These are phyloP conservation scores for Pichia insulana DNA, from an alignment of 805 yeast genomes.

Conservation along the genomic window DNA sequence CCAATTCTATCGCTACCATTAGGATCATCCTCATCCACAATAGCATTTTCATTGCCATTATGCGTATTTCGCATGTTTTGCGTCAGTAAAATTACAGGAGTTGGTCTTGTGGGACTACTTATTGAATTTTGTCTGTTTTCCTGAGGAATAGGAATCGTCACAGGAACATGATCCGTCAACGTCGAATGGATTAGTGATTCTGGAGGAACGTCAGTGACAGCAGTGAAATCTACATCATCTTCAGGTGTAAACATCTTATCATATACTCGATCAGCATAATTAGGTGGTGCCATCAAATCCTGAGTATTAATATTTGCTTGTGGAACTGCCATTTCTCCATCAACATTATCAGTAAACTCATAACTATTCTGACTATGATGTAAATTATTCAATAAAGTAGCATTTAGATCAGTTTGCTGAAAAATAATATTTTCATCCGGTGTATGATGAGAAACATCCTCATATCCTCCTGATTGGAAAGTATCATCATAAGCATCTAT, in stretches of 20 bases:
- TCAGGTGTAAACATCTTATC: constrained; percentile 51
- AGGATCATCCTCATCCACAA: not conserved
- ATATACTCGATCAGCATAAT: constrained; percentile 71
- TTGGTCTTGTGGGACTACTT: not conserved
- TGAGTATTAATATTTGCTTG: constrained; percentile 25
- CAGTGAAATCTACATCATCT: not conserved
- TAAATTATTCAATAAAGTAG: not conserved
- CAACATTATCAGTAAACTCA: constrained; percentile 4
- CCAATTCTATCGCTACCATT: not conserved
- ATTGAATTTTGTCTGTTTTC: not conserved
- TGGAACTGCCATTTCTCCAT: constrained; percentile 7
- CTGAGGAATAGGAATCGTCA: not conserved
- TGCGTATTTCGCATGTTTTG: not conserved
- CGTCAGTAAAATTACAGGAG: not conserved
- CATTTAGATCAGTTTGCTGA: constrained; percentile 16
- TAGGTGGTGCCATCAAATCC: constrained; percentile 70
- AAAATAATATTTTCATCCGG: constrained; percentile 23
- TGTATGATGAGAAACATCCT: constrained; percentile 22
- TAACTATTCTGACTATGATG: not conserved
- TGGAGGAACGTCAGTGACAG: not conserved
- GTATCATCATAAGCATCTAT: constrained; percentile 23
- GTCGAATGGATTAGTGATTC: not conserved
- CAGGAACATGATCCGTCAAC: not conserved
- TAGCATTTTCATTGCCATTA: not conserved
- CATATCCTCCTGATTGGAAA: constrained; percentile 14